Evolutionary conservation across 352 stramenopile genomes (phyloP), one percentile per base, ranked within the genome.

Genomic region (Phytophthora capsici): DNA sequence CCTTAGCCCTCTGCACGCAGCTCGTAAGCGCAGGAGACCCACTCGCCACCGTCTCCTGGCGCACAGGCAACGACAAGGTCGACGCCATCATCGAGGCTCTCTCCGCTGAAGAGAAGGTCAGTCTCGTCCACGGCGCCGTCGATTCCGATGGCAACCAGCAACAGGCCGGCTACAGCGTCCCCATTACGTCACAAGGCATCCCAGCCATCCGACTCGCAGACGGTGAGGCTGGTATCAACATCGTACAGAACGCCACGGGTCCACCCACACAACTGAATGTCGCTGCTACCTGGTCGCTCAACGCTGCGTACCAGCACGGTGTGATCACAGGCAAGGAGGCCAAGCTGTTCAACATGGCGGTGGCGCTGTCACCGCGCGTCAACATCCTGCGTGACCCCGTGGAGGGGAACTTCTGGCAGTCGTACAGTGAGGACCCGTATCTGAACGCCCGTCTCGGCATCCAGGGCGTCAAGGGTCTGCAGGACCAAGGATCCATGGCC

Each of bases 361-460:
- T 75, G 45, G 47, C 61, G 13, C 45, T 75, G 1, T 75, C 60
- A 3, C 67, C 67, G 7, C 67, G 67, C 3, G 67, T 75, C 12
- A 75, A 75, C 61, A 71, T 75, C 56, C 62, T 75, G 37, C 67
- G 67, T 23, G 67, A 75, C 30, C 32, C 61, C 16, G 56, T 55
- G 1, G 32, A 54, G 12, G 66, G 67, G 14, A 71, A 75, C 55
- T 75, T 65, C 50, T 75, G 67, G 67, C 67, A 75, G 51, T 75
- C 67, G 5, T 75, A 71, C 62, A 75, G 67, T 10, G 67, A 75
- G 46, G 67, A 75, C 47, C 67, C 67, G 38, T 75, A 55, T 51
- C 51, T 75, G 16, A 75, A 75, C 28, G 56, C 67, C 2, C 67
- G 67, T 38, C 67, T 75, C 6, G 62, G 67, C 6, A 45, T 71